Evolutionary conservation across 495 filamentous ascomycete genomes (phyloP).

Genomic region (Neurospora tetraspora): DNA sequence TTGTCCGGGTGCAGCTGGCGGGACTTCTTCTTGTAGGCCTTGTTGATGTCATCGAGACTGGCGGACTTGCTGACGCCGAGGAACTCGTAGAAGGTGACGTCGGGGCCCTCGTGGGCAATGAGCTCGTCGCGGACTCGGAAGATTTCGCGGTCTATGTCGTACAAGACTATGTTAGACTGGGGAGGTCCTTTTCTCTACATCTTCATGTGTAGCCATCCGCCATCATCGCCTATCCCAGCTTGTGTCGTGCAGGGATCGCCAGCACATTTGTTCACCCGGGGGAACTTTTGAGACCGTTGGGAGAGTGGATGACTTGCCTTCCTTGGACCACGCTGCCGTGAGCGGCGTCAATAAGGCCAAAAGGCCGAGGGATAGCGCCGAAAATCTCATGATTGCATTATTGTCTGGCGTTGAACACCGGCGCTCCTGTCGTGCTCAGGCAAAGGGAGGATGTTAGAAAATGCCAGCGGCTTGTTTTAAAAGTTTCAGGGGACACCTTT

Average conservation of each 20-base stretch:
- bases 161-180: background rate
- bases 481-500: background rate
- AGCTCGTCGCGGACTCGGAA: slow-evolving; percentile 89
- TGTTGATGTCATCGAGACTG: slow-evolving; percentile 80
- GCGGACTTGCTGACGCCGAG: slow-evolving; percentile 63
- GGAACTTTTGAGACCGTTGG: background rate
- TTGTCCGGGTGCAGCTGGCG: slow-evolving; percentile 86
- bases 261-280: background rate
- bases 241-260: background rate
- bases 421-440: background rate
- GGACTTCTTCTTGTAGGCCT: slow-evolving; percentile 84
- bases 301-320: slow-evolving; percentile 48
- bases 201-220: background rate
- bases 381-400: slow-evolving; percentile 43
- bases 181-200: background rate
- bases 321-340: slow-evolving; percentile 71
- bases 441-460: background rate
- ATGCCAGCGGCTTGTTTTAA: background rate
- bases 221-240: background rate
- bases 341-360: slow-evolving; percentile 49
- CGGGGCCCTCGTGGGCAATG: slow-evolving; percentile 58
- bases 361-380: slow-evolving; percentile 42
- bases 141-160: slow-evolving; percentile 77
- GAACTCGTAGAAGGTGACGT: slow-evolving; percentile 93
- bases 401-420: background rate